phyloP scores from a whole-genome alignment of 2,329 filamentous ascomycete genomes.

The Alternaria consortialis region DNA sequence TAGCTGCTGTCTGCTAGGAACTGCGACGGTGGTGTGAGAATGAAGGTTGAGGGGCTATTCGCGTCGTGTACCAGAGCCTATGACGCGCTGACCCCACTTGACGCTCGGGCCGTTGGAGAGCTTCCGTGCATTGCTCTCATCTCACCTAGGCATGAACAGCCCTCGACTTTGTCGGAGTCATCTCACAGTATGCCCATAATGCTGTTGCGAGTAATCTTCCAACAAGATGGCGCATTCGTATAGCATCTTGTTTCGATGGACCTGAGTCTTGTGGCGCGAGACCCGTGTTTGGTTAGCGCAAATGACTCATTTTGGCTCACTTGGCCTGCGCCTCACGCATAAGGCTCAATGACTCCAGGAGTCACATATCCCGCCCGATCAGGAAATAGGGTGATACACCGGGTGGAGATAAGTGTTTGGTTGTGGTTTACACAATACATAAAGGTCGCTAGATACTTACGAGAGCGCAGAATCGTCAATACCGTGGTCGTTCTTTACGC shows the following conservation, averaged over 20 bases:
- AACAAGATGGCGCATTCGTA: neutral
- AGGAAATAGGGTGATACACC: conserved; percentile 5
- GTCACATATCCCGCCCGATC: conserved; percentile 24
- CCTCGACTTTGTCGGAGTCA: neutral
- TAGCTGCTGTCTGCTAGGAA: conserved; percentile 4
- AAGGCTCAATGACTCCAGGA: conserved; percentile 16
- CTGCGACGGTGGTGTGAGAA: neutral
- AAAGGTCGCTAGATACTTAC: conserved; percentile 12
- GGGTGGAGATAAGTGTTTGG: neutral
- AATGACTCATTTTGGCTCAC: conserved; percentile 42
- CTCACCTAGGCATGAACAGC: neutral
- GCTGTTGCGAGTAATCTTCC: neutral
- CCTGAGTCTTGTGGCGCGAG: conserved; percentile 25
- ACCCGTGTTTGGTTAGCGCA: conserved; percentile 23
- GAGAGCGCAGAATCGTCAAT: conserved; percentile 10
- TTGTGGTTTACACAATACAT: neutral
- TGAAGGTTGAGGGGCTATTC: neutral
- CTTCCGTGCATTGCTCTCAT: neutral
- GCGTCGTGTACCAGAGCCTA: neutral
- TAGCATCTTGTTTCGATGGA: neutral
- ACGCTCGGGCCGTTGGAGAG: neutral
- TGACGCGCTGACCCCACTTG: conserved; percentile 8
- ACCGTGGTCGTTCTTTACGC: neutral
- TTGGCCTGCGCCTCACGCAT: conserved; percentile 1
- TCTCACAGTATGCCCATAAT: neutral